phyloP scores from a whole-genome alignment of 768 basidiomycete species.

The Boletales sp. region DNA sequence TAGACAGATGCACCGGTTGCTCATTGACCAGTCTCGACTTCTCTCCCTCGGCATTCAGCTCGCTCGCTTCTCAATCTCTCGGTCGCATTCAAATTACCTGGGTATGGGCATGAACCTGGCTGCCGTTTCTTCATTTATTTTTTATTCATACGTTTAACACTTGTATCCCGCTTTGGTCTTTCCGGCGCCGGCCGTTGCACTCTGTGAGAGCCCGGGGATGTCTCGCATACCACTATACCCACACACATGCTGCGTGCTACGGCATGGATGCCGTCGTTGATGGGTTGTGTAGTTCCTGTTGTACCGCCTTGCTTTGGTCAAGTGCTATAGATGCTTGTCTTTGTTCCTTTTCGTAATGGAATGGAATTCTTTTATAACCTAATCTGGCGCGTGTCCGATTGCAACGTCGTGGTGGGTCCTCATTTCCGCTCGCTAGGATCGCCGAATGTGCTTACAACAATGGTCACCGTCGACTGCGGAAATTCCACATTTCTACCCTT shows the following conservation, averaged over 20 bases:
- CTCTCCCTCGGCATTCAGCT: slow-evolving; percentile 52
- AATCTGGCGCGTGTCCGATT: no score
- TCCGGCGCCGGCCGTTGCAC: slow-evolving; percentile 20
- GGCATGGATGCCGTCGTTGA: slow-evolving; percentile 26
- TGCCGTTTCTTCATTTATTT: slow-evolving; percentile 15
- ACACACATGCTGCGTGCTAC: slow-evolving; percentile 25
- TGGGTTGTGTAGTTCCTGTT: slow-evolving; percentile 16
- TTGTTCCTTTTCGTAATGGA: slow-evolving; percentile 11
- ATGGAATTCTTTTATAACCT: not conserved
- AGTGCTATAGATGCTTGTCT: slow-evolving; percentile 18
- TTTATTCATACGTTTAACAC: slow-evolving; percentile 22
- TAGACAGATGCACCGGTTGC: slow-evolving; percentile 66
- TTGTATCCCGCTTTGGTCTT: not conserved
- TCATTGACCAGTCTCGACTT: slow-evolving; percentile 53
- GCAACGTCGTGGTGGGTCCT: no score
- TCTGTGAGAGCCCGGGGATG: slow-evolving; percentile 27
- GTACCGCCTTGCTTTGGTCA: slow-evolving; percentile 34
- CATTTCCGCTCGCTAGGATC: not conserved
- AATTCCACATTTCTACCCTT: not conserved
- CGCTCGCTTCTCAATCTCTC: slow-evolving; percentile 38
- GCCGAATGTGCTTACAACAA: slow-evolving; percentile 6
- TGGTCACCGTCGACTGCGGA: slow-evolving; percentile 6
- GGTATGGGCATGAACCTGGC: slow-evolving; percentile 35
- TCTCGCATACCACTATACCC: slow-evolving; percentile 4
- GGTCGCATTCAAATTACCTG: slow-evolving; percentile 59